Evolutionary conservation across 2,329 filamentous ascomycete species (phyloP).

Genomic region (Pseudogymnoascus verrucosus): DNA sequence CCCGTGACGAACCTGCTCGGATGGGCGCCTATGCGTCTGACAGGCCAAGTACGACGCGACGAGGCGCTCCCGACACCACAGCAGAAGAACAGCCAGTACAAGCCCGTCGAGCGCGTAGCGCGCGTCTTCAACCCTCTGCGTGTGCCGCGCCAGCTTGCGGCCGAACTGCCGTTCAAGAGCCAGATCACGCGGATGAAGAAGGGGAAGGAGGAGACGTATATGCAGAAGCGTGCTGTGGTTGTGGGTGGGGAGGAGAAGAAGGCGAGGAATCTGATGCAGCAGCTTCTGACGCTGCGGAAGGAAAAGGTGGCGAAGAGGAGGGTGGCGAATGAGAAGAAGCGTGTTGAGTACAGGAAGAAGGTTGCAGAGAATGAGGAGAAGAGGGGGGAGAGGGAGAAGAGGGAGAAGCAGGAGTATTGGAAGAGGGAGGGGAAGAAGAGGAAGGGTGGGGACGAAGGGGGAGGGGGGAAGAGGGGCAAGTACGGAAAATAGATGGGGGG

Average conservation of each 20-base stretch:
- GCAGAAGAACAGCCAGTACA: slow-evolving; percentile 80
- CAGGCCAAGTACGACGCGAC: slow-evolving; percentile 78
- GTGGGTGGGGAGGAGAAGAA: slow-evolving; percentile 79
- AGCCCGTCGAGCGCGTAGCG: slow-evolving; percentile 53
- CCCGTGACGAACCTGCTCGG: slow-evolving; percentile 85
- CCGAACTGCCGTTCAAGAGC: slow-evolving; percentile 82
- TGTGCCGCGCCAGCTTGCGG: slow-evolving; percentile 72
- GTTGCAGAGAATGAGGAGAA: slow-evolving; percentile 76
- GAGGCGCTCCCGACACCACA: slow-evolving; percentile 68
- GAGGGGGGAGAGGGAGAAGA: slow-evolving; percentile 78
- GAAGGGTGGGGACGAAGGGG: too few species aligned
- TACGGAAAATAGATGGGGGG: slow-evolving; percentile 10
- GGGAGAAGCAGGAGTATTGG: slow-evolving; percentile 91
- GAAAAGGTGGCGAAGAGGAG: slow-evolving; percentile 80
- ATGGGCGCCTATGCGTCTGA: slow-evolving; percentile 91
- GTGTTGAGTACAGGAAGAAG: slow-evolving; percentile 73
- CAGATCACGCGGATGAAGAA: slow-evolving; percentile 78
- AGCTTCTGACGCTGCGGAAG: slow-evolving; percentile 81
- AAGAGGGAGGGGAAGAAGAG: slow-evolving; percentile 78
- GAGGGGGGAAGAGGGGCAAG: slow-evolving; percentile 24
- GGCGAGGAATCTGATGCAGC: slow-evolving; percentile 82
- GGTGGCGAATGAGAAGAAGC: slow-evolving; percentile 81
- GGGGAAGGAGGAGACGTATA: slow-evolving; percentile 74
- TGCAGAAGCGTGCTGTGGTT: slow-evolving; percentile 93
- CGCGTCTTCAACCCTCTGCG: slow-evolving; percentile 68